Base-by-base conservation (phyloP, 2,329 filamentous ascomycete genomes). In the Penicillium expansum region DNA sequence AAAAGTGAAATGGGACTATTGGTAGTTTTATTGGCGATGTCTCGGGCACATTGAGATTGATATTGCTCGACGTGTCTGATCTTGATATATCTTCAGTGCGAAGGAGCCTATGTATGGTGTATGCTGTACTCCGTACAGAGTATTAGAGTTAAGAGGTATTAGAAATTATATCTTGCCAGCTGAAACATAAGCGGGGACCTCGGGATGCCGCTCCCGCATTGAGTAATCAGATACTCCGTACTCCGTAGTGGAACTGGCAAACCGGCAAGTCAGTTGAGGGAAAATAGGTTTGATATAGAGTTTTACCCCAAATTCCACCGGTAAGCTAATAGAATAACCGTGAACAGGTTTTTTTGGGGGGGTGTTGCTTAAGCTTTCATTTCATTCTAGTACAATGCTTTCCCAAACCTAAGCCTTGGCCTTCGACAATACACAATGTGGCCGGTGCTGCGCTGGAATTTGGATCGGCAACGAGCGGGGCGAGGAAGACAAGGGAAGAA, bases 311-410 rank as follows among this genome's bases (percentile, higher is more conserved):
- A 18, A 14, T 18, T 29, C 27, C 22, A 10, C 14, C 10, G n/a
- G 10, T 3, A 44, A 30, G 16, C 1, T 10, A 16, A 45, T 18
- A 13, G 16, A 24, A 43, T 22, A n/a, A 42, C 20, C 8, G 16
- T 11, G 18, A 35, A 24, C 2, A 24, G 22, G 22, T 30, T 22
- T 43, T 24, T 27, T 18, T n/a, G 3, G 8, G 11, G 13, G n/a
- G n/a, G n/a, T n/a, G n/a, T 6, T 7, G n/a, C 6, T 35, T 35
- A 55, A 55, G 52, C 52, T 55, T 55, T 37, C 10, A 22, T 27
- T 38, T 18, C 13, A 20, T 41, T 18, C 24, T 42, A 33, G 30
- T 43, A 5, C 1, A 29, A 35, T 55, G 52, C 18, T 8, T 37
- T 43, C 22, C n/a, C 8, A 49, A 27, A 11, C 13, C 4, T 4